These are phyloP conservation scores for Polytrichum commune DNA, from an alignment of 225 moss, liverwort and hornwort genomes.

Conservation along the genomic window DNA sequence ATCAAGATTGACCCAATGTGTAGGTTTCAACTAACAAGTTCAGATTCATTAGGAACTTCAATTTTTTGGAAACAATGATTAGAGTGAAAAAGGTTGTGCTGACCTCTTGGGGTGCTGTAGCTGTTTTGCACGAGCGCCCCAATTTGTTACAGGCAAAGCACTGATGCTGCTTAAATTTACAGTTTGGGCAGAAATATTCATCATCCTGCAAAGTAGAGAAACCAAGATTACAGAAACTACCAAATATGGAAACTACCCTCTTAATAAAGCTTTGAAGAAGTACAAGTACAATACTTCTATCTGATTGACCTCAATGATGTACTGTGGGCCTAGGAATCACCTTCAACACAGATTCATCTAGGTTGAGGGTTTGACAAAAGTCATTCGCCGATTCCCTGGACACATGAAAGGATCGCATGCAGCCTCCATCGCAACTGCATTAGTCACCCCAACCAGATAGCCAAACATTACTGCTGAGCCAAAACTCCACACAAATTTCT, in stretches of 20 bases:
- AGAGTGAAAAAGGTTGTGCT: neutral
- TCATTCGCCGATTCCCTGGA: neutral
- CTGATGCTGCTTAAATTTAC: constrained; percentile 14
- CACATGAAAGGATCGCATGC: constrained; percentile 15
- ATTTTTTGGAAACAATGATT: neutral
- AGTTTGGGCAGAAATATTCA: constrained; percentile 8
- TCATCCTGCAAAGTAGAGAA: constrained; percentile 6
- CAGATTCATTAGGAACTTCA: neutral
- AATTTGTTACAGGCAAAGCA: constrained; percentile 13
- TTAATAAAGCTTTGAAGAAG: too few relatives aligned
- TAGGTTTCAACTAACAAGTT: neutral
- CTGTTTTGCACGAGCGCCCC: constrained; percentile 10
- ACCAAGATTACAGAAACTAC: too few relatives aligned
- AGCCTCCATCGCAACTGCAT: constrained; percentile 12
- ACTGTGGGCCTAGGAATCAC: neutral
- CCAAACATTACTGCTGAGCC: too few relatives aligned
- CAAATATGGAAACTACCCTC: neutral
- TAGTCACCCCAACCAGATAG: neutral
- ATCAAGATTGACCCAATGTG: neutral
- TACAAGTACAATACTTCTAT: neutral
- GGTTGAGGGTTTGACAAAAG: constrained; percentile 7
- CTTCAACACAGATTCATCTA: neutral
- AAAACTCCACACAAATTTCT: neutral
- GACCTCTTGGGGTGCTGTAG: constrained; percentile 14
- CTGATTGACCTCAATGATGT: neutral